Base-by-base conservation (phyloP, 345 rosid genomes). In the Erucastrum elatum region DNA sequence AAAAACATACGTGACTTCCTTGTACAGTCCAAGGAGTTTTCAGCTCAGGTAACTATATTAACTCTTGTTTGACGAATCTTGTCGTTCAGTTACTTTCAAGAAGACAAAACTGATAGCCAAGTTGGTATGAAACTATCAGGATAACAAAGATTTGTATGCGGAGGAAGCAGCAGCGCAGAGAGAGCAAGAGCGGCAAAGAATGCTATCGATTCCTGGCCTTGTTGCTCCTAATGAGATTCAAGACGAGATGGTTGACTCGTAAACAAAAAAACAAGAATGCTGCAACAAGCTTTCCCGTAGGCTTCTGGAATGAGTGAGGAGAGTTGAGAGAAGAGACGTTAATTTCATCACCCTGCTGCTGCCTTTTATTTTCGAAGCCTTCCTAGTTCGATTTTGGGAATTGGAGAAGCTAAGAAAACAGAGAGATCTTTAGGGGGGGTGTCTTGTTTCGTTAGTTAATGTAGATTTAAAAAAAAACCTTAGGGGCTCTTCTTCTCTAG, bases 1-100 rank as follows among this genome's bases (percentile, higher is more conserved):
- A 80, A 88, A 77, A 96, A 88, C 78, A 96, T 96, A 35, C 84
- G 99, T 31, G 99, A 96, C 81, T 96, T 96, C 78, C 96, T 96
- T 62, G 97, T 90, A 68, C 96, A 90, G 75, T 90, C 93, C 0
- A 90, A 90, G 75, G 91, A 89, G 58, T 90, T 90, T 74, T 90
- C 93, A 1, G 93, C 93, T 63, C 96, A 89, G 96, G 96, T 90
- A 83, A 84, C 4, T 17, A 21, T 29, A 10, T 1, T 2, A 30
- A 64, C 12, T 62, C 9, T 8, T 68, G 13, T 56, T 33, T 41
- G 0, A 1, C 26, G 11, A 35, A 3, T 33, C 35, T 9, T 16
- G 27, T 26, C 64, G 12, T 60, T 78, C 34, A 73, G 16, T 34
- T 39, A 15, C 71, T 30, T 59, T 64, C 3, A 55, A 41, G 67